Base-by-base conservation (phyloP, 371 early-diverging fungal genomes). In the Funneliformis caledonium region DNA sequence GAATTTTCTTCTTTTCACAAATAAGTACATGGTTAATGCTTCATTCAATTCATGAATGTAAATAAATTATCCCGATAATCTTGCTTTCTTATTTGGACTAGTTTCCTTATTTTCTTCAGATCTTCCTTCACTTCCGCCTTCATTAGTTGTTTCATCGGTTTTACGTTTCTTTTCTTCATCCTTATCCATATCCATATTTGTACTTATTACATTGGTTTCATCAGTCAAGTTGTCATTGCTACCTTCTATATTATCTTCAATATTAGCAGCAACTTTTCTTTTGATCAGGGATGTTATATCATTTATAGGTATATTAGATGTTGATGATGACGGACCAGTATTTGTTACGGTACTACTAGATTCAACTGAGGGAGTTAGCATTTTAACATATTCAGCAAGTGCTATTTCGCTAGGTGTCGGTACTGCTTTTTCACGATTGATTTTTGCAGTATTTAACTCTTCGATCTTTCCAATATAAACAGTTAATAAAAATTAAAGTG, bases 261-360 rank as follows among this genome's bases (percentile, higher is more conserved):
- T 26, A 26, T 26, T 26, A 26, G 0, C 26, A 26, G 26, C 52
- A 8, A 22, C 12, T 67, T 77, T 77, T 48, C 67, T 50, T 65
- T 77, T 77, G 65, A 77, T 77, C 5, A 77, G 22, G 26, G 78
- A 65, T 19, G 78, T 65, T 45, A 77, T n/a, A 65, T 77, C 78
- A 43, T 77, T 77, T 14, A 77, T 45, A 42, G 26, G 31, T 31
- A 12, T 47, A n/a, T 16, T 26, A 31, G 67, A 22, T 45, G 65
- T 22, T 76, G 59, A n/a, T 62, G 43, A 59, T 62, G 76, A 68
- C 6, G 11, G 42, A 22, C 26, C 26, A 5, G 48, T 26, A 16
- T 33, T 22, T 77, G 48, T 65, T 26, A 26, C 26, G 16, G 67
- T 19, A 26, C 2, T 16, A 33, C 14, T 16, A n/a, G 76, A 60